Evolutionary conservation across 2,329 filamentous ascomycete species (phyloP).

Genomic region (Ceratocystis harringtonii): DNA sequence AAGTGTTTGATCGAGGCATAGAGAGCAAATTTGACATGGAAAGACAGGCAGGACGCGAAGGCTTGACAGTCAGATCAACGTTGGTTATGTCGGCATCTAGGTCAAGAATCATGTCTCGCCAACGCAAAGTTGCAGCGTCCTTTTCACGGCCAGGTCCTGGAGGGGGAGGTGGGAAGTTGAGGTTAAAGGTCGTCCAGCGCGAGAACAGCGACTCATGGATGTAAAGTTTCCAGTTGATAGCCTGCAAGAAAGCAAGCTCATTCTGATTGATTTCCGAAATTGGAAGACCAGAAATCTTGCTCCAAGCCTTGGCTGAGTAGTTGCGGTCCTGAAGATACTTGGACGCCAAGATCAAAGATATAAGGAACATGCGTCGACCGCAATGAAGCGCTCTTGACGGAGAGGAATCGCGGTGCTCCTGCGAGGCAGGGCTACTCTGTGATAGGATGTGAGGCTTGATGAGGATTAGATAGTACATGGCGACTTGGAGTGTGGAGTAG

Average conservation of each 20-base stretch:
- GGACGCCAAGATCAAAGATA: constrained; percentile 85
- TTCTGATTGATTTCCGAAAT: constrained; percentile 93
- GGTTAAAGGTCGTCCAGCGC: constrained; percentile 83
- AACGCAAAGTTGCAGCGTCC: constrained; percentile 29
- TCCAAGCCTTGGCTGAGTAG: constrained; percentile 95
- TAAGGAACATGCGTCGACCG: constrained; percentile 91
- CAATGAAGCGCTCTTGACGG: constrained; percentile 75
- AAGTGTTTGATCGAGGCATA: not conserved
- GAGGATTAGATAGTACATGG: constrained; percentile 86
- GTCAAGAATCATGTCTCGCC: constrained; percentile 43
- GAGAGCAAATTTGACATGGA: not conserved
- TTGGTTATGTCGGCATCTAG: constrained; percentile 45
- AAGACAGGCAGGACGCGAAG: not conserved
- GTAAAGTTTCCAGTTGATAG: constrained; percentile 89
- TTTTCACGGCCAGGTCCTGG: constrained; percentile 33
- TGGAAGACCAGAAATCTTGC: constrained; percentile 94
- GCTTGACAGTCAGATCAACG: constrained; percentile 27
- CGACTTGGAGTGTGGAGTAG: constrained; percentile 94
- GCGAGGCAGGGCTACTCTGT: constrained; percentile 60
- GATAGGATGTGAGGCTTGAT: constrained; percentile 60
- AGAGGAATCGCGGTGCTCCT: constrained; percentile 60
- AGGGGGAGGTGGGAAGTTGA: constrained; percentile 66
- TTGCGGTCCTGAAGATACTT: constrained; percentile 98
- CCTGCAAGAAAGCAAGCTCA: constrained; percentile 77
- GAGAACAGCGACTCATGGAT: constrained; percentile 80